A percentile compares a stretch with the other conserved stretches of the same genome.
These are phyloP conservation scores for Solanum gandarillasii DNA, from an alignment of 257 asterid species.

Conservation along the genomic window DNA sequence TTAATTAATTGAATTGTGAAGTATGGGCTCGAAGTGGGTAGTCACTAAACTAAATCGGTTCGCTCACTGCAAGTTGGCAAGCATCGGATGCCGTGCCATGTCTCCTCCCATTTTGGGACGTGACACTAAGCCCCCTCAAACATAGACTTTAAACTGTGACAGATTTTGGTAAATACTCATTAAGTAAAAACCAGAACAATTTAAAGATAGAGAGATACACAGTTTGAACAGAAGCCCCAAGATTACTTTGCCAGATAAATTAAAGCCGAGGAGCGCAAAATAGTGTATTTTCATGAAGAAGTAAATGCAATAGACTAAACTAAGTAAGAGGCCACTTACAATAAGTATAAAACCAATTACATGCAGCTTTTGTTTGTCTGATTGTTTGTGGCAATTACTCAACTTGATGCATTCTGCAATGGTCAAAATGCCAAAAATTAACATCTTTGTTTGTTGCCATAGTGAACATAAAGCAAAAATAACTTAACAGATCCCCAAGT, in stretches of 20 bases:
- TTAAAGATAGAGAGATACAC: neutral
- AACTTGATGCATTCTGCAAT: constrained; percentile 79
- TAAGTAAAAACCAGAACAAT: neutral
- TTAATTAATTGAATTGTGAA: neutral
- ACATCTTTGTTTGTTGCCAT: neutral
- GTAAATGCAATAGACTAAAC: neutral
- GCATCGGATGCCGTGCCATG: neutral
- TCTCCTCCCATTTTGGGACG: neutral
- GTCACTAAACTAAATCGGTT: neutral
- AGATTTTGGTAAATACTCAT: neutral
- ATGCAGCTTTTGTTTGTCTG: constrained; percentile 67
- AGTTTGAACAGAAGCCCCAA: neutral
- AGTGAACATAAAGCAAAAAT: neutral
- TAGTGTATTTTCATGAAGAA: neutral
- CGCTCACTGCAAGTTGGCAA: neutral
- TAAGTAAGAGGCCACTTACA: constrained; percentile 43
- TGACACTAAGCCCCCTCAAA: neutral
- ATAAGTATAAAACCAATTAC: constrained; percentile 64
- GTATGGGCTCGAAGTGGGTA: neutral
- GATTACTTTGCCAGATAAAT: neutral
- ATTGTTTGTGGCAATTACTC: constrained; percentile 63
- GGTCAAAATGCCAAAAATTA: constrained; percentile 8
- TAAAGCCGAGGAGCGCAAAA: neutral
- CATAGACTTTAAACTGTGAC: neutral
- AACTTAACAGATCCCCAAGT: neutral